Conservation (phyloP, 2,329 filamentous ascomycete species). For the Elsinoe necatrix region DNA sequence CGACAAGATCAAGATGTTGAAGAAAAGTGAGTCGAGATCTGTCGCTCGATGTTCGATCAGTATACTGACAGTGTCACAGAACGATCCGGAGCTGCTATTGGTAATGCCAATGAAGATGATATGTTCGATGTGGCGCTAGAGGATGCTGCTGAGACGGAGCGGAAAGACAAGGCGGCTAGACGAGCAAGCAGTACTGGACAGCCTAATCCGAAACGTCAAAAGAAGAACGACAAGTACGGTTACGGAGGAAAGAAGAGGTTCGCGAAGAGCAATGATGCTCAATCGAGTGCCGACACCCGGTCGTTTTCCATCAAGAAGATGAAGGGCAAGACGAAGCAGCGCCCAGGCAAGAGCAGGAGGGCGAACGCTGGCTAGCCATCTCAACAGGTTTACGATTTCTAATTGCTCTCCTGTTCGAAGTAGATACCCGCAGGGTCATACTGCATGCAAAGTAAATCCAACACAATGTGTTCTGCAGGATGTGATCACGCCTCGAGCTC, state of each 20-base stretch:
- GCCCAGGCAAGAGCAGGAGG: conserved; percentile 33
- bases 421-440: background rate
- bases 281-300: conserved; percentile 70
- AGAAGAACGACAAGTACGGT: conserved; percentile 91
- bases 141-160: conserved; percentile 47
- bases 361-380: conserved; percentile 18
- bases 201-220: conserved; percentile 66
- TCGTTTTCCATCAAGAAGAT: conserved; percentile 77
- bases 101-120: conserved; percentile 66
- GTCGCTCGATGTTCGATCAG: background rate
- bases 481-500: background rate
- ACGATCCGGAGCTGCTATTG: conserved; percentile 64
- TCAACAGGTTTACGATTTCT: too few relatives aligned
- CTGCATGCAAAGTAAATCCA: too few relatives aligned
- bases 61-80: conserved; percentile 48
- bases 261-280: conserved; percentile 80
- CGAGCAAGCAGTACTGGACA: conserved; percentile 34
- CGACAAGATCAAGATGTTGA: conserved; percentile 89
- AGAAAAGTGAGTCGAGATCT: conserved; percentile 66
- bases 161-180: conserved; percentile 35
- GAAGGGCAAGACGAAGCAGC: conserved; percentile 49
- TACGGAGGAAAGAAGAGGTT: conserved; percentile 94
- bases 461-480: too few relatives aligned
- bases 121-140: conserved; percentile 89
- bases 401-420: background rate